Base-by-base conservation (phyloP, 2,329 filamentous ascomycete species). In the Bretziella fagacearum region DNA sequence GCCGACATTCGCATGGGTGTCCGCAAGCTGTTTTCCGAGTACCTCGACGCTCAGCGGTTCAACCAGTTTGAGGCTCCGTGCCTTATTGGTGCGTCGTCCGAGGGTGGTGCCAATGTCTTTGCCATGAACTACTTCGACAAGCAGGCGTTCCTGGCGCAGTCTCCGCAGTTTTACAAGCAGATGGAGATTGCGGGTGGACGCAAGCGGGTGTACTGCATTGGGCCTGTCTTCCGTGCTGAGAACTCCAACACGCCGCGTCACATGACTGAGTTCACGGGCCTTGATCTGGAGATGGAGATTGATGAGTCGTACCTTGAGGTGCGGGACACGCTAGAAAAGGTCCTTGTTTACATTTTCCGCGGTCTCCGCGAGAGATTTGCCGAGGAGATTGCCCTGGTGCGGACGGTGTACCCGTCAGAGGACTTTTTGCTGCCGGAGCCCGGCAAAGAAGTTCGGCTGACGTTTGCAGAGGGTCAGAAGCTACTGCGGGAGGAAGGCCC, bases 21-120 rank as follows among this genome's bases (percentile, higher is more conserved):
- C 32, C 71, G 74, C 51, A 69, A 73, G 52, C 69, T 91, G 10
- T 93, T 93, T 63, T 68, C 72, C 50, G 78, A 86, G 55, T 96
- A 87, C 62, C 78, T 95, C 54, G 71, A 79, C 51, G 69, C 73
- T 53, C 74, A 74, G 51, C 74, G 77, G 46, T 93, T 94, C 62
- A 77, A 80, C 53, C 76, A 84, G 61, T 86, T 95, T 57, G 84
- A 94, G 61, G 83, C 87, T 2, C 86, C 91, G 7, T 89, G 86
- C 61, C 70, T 98, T 36, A 84, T 93, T 47, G 87, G 81, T 43
- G 82, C 89, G 11, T 83, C 91, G 3, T 91, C 85, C 3, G 91
- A 98, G 65, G 89, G 91, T 56, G 91, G 91, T 54, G 79, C 79
- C 55, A 93, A 89, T 59, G 89, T 96, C 33, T 96, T 98, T 63